Evolutionary conservation across 257 asterid genomes (phyloP).

Genomic region (Penstemon newberryi): DNA sequence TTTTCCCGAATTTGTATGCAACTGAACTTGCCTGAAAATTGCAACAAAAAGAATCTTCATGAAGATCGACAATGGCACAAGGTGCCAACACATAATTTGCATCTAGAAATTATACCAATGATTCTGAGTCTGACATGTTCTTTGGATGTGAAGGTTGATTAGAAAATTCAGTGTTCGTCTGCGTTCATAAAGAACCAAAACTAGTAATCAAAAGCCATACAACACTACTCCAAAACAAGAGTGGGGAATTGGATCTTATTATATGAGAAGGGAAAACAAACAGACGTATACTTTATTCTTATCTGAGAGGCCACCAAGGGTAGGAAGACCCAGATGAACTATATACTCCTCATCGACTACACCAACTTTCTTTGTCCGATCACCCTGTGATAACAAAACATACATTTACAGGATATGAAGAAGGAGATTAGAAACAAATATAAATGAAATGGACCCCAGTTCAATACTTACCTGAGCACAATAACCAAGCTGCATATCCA

Average conservation of each 20-base stretch:
- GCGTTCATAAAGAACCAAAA: conserved; percentile 16
- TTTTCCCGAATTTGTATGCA: conserved; percentile 33
- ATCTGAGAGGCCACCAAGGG: conserved; percentile 59
- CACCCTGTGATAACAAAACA: conserved; percentile 52
- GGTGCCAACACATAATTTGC: conserved; percentile 6
- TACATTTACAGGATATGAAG: conserved; percentile 14
- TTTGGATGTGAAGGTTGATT: conserved; percentile 25
- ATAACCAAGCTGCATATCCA: conserved; percentile 88
- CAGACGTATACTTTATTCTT: conserved; percentile 44
- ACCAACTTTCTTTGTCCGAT: conserved; percentile 71
- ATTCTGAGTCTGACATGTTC: conserved; percentile 31
- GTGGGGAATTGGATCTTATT: background rate
- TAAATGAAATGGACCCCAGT: background rate
- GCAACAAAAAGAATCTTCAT: conserved; percentile 1
- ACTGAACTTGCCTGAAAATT: conserved; percentile 41
- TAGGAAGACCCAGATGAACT: conserved; percentile 71
- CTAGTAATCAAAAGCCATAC: background rate
- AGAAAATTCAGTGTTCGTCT: conserved; percentile 36
- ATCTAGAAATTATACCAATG: conserved; percentile 34
- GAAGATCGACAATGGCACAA: background rate
- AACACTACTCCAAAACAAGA: background rate
- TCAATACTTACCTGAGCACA: conserved; percentile 78
- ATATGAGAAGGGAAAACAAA: background rate
- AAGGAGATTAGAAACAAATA: conserved; percentile 1
- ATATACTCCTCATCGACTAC: conserved; percentile 75